These are phyloP conservation scores for Dioscorea dumetorum DNA, from an alignment of 106 monocot genomes.

Conservation along the genomic window DNA sequence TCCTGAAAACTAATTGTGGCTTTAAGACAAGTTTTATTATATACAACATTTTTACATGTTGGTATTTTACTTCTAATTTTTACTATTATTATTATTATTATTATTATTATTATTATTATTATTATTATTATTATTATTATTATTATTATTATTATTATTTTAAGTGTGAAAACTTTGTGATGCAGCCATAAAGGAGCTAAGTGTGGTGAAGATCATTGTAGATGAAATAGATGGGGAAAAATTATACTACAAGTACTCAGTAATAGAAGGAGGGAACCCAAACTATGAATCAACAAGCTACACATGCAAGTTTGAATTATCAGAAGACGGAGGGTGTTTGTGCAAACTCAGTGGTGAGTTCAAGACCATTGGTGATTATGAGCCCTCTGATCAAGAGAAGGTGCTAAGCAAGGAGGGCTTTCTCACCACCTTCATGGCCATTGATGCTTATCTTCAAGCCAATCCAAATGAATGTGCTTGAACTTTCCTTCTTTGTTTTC, in stretches of 20 bases:
- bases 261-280: background rate
- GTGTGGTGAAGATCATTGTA: background rate
- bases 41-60: too few species aligned
- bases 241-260: conserved; percentile 4
- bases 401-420: background rate
- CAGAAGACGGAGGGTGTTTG: conserved; percentile 7
- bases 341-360: conserved; percentile 1
- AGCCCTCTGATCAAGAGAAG: conserved; percentile 6
- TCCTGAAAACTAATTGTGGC: too few species aligned
- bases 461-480: background rate
- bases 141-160: too few species aligned
- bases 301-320: conserved; percentile 2
- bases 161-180: background rate
- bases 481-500: too few species aligned
- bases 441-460: background rate
- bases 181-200: conserved; percentile 1
- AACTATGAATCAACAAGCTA: conserved; percentile 1
- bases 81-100: too few species aligned
- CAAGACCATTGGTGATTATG: conserved; percentile 1
- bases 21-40: too few species aligned
- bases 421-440: background rate
- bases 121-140: too few species aligned
- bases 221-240: conserved; percentile 5
- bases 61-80: too few species aligned
- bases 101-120: too few species aligned